These are phyloP conservation scores for Cladosporium sp. DNA, from an alignment of 2,329 filamentous ascomycete genomes.

Conservation along the genomic window DNA sequence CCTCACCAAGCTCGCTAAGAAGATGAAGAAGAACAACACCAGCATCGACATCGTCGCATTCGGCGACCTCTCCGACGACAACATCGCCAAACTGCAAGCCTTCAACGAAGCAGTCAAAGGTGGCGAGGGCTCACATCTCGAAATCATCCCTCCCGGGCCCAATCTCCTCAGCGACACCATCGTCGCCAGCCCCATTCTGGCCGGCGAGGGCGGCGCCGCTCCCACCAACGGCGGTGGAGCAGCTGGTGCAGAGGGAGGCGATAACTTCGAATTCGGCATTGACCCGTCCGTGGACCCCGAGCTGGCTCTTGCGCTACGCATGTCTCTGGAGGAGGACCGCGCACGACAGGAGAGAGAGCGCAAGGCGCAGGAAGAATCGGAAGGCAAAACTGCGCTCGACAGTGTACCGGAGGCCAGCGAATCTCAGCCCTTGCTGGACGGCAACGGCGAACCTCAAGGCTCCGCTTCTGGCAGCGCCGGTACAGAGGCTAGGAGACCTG, in stretches of 20 bases:
- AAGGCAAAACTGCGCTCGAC: slow-evolving; percentile 71
- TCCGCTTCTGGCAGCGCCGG: slow-evolving; percentile 16
- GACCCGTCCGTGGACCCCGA: slow-evolving; percentile 91
- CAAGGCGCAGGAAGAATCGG: slow-evolving; percentile 61
- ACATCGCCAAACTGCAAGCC: slow-evolving; percentile 79
- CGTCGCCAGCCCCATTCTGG: slow-evolving; percentile 81
- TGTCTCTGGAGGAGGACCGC: slow-evolving; percentile 98
- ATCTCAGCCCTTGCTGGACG: slow-evolving; percentile 47
- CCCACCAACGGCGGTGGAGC: slow-evolving; percentile 34
- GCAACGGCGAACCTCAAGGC: slow-evolving; percentile 22
- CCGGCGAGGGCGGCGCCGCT: slow-evolving; percentile 62
- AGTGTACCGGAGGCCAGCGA: slow-evolving; percentile 70
- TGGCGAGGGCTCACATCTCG: slow-evolving; percentile 84
- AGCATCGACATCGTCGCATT: slow-evolving; percentile 94
- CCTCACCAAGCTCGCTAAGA: slow-evolving; percentile 84
- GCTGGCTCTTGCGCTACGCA: slow-evolving; percentile 84
- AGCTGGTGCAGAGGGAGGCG: slow-evolving; percentile 53
- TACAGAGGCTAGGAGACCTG: slow-evolving; percentile 4
- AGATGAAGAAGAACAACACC: slow-evolving; percentile 98
- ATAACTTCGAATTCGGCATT: slow-evolving; percentile 79
- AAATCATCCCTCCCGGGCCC: slow-evolving; percentile 82
- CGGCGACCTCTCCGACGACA: slow-evolving; percentile 86
- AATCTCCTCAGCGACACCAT: slow-evolving; percentile 91
- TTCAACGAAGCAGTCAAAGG: slow-evolving; percentile 94
- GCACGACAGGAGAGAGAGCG: slow-evolving; percentile 83